These are phyloP conservation scores for Gossypium rotundifolium DNA, from an alignment of 345 rosid species.

Conservation along the genomic window DNA sequence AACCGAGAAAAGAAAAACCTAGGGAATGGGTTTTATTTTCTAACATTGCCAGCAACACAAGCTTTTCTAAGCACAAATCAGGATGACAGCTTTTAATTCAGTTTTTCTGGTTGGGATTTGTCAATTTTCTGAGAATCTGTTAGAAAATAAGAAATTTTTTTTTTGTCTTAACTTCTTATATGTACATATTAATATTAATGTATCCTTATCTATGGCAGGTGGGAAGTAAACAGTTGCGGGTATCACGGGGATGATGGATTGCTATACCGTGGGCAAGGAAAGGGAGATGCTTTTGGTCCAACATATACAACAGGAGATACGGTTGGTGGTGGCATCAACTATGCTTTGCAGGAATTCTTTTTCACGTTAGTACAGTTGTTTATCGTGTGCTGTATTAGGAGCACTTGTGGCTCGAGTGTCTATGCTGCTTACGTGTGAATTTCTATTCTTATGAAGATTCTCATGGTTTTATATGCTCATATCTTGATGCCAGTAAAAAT, in stretches of 20 bases:
- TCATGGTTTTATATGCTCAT: constrained; percentile 7
- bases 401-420: not conserved
- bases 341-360: constrained; percentile 75
- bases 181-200: not conserved
- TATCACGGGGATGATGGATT: constrained; percentile 95
- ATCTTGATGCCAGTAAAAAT: constrained; percentile 61
- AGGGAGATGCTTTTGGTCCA: constrained; percentile 81
- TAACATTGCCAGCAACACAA: not conserved
- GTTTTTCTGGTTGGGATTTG: not conserved
- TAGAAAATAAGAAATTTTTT: not conserved
- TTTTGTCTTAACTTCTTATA: not conserved
- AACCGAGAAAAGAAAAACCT: not conserved
- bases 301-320: constrained; percentile 68
- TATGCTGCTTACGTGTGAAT: not conserved
- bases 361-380: constrained; percentile 72
- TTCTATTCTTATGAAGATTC: constrained; percentile 1
- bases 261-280: constrained; percentile 68
- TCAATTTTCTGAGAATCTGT: not conserved
- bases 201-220: constrained; percentile 31
- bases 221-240: constrained; percentile 95
- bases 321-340: constrained; percentile 92
- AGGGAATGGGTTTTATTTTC: not conserved
- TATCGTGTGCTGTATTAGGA: constrained; percentile 10
- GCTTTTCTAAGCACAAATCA: not conserved
- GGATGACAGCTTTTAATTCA: not conserved